Base-by-base conservation (phyloP, 2,329 filamentous ascomycete genomes). In the Rosellinia necatrix region DNA sequence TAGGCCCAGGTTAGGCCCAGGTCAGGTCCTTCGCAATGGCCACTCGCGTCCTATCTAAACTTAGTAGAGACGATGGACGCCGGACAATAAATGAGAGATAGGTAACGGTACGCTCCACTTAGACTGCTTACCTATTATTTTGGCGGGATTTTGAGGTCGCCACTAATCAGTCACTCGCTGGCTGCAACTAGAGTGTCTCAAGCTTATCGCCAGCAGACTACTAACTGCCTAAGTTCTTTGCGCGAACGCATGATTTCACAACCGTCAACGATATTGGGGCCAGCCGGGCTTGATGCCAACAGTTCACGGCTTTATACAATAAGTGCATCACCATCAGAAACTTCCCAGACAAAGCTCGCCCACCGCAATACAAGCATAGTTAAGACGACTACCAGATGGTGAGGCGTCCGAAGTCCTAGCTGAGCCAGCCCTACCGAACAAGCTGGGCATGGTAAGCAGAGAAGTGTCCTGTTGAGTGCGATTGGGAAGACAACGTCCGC, bases 381-480 rank as follows among this genome's bases (percentile, higher is more conserved):
- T 30, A 37, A 52, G 37, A 42, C 19, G 37, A 17, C 32, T 21
- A 46, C 29, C 29, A 41, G 41, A 46, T 37, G 51, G 35, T 46
- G 51, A 54, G 27, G 54, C 55, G 43, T 46, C 46, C 29, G 24
- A 37, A 35, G 55, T 55, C 58, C 58, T 58, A 60, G 58, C 58
- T 60, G 58, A 58, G 22, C 48, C 58, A 60, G 58, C 58, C 58
- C 46, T 60, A 58, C 55, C 40, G 49, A 46, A 37, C 49, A 58
- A 43, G 24, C 46, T 38, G 21, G 43, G 7, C 24, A 3, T 48
- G 29, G 38, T 49, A 49, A 52, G 58, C 42, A 48, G 30, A 48
- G 29, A 47, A 38, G 34, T 32, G 17, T 32, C 9, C 40, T 34
- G 41, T 21, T 43, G 38, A 49, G 15, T 49, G 19, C 22, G 15